These are phyloP conservation scores for Apiotrichum veenhuisii DNA, from an alignment of 1,284 basidiomycete species.

Conservation along the genomic window DNA sequence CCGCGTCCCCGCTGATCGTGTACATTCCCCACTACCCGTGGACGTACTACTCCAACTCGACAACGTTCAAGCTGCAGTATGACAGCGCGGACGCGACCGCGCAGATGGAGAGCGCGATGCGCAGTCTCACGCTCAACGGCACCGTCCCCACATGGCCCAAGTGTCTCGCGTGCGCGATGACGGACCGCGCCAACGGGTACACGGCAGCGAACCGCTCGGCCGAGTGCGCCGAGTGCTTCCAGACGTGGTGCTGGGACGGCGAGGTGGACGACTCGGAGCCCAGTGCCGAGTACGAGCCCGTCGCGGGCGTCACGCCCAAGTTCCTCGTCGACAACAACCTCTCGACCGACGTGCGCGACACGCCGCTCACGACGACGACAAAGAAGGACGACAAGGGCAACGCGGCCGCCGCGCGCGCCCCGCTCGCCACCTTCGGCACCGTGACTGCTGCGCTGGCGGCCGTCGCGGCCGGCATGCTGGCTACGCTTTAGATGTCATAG, in stretches of 20 bases:
- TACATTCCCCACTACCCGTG: conserved; percentile 55
- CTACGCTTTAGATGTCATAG: not conserved
- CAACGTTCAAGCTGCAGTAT: conserved; percentile 50
- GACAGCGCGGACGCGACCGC: conserved; percentile 38
- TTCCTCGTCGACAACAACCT: conserved; percentile 27
- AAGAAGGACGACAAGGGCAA: not conserved
- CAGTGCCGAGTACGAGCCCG: conserved; percentile 7
- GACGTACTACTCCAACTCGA: conserved; percentile 45
- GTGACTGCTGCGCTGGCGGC: not conserved
- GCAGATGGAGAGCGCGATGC: conserved; percentile 37
- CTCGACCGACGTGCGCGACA: conserved; percentile 6
- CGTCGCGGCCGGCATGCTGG: not conserved
- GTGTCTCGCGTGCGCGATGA: conserved; percentile 51
- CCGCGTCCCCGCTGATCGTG: conserved; percentile 49
- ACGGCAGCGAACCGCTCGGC: conserved; percentile 31
- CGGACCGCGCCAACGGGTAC: conserved; percentile 46
- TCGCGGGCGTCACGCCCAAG: conserved; percentile 30
- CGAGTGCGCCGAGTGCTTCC: conserved; percentile 46
- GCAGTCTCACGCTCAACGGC: conserved; percentile 43
- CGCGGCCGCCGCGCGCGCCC: not conserved
- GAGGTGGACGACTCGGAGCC: conserved; percentile 28
- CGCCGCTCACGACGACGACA: not conserved
- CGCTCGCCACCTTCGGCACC: not conserved
- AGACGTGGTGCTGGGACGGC: conserved; percentile 49
- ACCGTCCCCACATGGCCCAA: conserved; percentile 44